These are phyloP conservation scores for Entomortierella parvispora DNA, from an alignment of 192 early-diverging fungal species.

Conservation along the genomic window DNA sequence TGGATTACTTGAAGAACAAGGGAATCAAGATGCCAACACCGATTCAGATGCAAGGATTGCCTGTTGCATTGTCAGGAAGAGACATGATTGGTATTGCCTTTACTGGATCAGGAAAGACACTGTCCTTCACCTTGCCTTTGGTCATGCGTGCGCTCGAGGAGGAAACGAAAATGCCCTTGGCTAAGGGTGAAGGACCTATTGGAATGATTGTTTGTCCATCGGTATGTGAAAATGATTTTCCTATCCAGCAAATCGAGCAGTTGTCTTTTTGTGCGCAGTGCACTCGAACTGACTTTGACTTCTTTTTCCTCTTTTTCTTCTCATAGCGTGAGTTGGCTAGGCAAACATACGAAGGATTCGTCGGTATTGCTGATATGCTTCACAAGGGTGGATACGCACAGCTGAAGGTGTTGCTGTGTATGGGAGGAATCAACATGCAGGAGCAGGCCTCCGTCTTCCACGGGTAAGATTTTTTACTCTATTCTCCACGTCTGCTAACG, in stretches of 20 bases:
- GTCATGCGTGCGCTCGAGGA: slow-evolving; percentile 93
- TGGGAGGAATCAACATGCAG: slow-evolving; percentile 94
- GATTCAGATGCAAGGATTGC: slow-evolving; percentile 98
- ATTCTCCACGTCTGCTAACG: too few species aligned
- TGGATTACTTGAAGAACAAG: slow-evolving; percentile 83
- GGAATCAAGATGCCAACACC: slow-evolving; percentile 91
- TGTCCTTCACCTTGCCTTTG: slow-evolving; percentile 94
- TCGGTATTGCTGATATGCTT: slow-evolving; percentile 70
- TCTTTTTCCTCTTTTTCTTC: background rate
- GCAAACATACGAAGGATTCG: slow-evolving; percentile 91
- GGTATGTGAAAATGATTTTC: too few species aligned
- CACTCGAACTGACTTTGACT: background rate
- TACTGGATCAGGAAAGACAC: slow-evolving; percentile 97
- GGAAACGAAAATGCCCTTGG: slow-evolving; percentile 85
- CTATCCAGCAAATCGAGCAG: too few species aligned
- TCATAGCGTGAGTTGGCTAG: slow-evolving; percentile 90
- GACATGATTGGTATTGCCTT: slow-evolving; percentile 99
- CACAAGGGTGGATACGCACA: slow-evolving; percentile 73
- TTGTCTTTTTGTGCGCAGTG: background rate
- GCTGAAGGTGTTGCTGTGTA: slow-evolving; percentile 84
- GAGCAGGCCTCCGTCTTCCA: slow-evolving; percentile 82
- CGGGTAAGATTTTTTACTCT: slow-evolving; percentile 53
- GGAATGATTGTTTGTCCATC: slow-evolving; percentile 96
- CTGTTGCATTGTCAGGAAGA: slow-evolving; percentile 87
- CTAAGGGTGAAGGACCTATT: slow-evolving; percentile 90